Conservation (phyloP, 805 yeast species). For the Candida yuanshanica region DNA sequence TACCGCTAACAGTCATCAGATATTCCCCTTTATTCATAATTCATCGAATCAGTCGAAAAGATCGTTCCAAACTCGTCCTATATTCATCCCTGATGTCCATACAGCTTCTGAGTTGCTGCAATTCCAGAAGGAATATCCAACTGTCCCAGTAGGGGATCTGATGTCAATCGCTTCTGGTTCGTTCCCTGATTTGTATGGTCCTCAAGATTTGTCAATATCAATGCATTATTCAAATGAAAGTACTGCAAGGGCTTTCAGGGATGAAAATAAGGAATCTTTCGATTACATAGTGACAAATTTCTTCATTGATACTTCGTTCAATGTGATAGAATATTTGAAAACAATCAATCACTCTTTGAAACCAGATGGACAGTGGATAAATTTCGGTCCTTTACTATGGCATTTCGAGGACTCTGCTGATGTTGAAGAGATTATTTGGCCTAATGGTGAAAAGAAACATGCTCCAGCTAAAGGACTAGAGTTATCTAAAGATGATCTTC, state of each 20-base stretch:
- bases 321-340: constrained; percentile 50
- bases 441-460: constrained; percentile 20
- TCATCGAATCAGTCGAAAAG: constrained; percentile 41
- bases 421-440: constrained; percentile 17
- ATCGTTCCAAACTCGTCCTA: constrained; percentile 42
- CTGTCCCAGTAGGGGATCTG: constrained; percentile 39
- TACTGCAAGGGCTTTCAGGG: constrained; percentile 37
- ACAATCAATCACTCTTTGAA: constrained; percentile 42
- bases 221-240: constrained; percentile 25
- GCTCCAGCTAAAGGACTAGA: constrained; percentile 51
- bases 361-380: constrained; percentile 49
- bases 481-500: constrained; percentile 48
- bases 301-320: constrained; percentile 60
- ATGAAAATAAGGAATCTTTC: constrained; percentile 31
- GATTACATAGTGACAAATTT: constrained; percentile 49
- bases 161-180: constrained; percentile 75
- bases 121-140: constrained; percentile 30
- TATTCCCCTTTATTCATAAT: constrained; percentile 53
- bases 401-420: constrained; percentile 54
- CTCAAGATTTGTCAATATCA: constrained; percentile 22
- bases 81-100: constrained; percentile 47
- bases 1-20: constrained; percentile 32
- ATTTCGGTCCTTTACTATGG: constrained; percentile 68
- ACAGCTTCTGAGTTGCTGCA: constrained; percentile 33
- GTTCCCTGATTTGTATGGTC: constrained; percentile 62